Evolutionary conservation across 495 filamentous ascomycete species (phyloP), one percentile per base, ranked within the genome.

Genomic region (Xylaria nigripes): DNA sequence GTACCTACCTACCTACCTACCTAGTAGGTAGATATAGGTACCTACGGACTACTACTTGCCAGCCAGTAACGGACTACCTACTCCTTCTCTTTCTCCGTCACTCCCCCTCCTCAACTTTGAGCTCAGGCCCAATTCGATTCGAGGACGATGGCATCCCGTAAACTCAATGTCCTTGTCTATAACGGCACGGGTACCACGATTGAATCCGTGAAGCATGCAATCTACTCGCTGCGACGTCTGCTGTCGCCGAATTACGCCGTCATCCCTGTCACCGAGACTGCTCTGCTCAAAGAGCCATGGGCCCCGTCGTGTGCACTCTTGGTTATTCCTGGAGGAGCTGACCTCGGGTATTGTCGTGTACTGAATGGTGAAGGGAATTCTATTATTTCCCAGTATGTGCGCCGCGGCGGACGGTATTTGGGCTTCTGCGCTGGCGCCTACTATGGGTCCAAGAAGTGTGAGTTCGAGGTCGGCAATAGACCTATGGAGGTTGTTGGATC

Each of bases 371-470:
- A 82, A 52, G 93, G 93, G 13, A 98, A 96, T 66, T 77, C 85
- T 34, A 78, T 75, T 50, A 96, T 98, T 65, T 72, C 75, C 16
- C 84, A 90, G 55, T 98, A 85, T 65, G 88, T 98, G 43, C 85
- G 85, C 49, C 72, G 81, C n/a, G 93, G 93, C 10, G 93, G 93
- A 4, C 70, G 74, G 1, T 98, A 92, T 64, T 76, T 97, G 19
- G 94, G 93, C 4, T 83, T 98, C 56, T 98, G 93, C 63, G 94
- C 94, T 34, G 93, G 93, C 10, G 93, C 87, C 5, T 98, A 97
- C 70, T 98, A 96, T 61, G 94, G 87, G 3, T 81, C 75, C 54
- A 71, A 77, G 47, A 73, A 75, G 48, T 95, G 91, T 61, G 94
- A 97, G 62, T 98, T 96, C 52, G 91, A 96, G 69, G 83, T 92